Conservation (phyloP, 1,139 yeast genomes). For the Blastobotrys serpentis region DNA sequence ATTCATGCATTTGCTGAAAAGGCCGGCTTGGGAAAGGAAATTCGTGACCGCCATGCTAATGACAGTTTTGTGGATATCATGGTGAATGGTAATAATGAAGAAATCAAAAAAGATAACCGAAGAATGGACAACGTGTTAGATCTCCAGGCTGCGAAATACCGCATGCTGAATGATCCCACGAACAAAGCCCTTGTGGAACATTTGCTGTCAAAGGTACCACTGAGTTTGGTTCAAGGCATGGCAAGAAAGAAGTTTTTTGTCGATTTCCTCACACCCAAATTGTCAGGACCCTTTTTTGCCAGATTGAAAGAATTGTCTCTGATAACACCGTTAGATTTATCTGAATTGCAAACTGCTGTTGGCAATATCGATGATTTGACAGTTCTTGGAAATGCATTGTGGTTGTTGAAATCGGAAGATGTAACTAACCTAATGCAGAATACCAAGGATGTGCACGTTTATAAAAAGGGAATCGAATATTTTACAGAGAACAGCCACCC, state of each 20-base stretch:
- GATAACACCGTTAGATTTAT: background rate
- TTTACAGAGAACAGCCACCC: conserved; percentile 10
- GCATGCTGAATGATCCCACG: conserved; percentile 12
- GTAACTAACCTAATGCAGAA: background rate
- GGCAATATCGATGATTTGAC: background rate
- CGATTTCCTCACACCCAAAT: conserved; percentile 14
- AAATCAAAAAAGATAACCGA: conserved; percentile 25
- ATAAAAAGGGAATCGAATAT: conserved; percentile 8
- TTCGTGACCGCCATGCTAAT: background rate
- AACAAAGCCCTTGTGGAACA: conserved; percentile 17
- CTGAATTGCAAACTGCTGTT: background rate
- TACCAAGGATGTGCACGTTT: conserved; percentile 6
- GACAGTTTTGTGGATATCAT: conserved; percentile 28
- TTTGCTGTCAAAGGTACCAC: conserved; percentile 25
- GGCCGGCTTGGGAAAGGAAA: background rate
- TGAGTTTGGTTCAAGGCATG: conserved; percentile 4
- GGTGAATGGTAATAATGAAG: conserved; percentile 20
- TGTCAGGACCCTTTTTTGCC: conserved; percentile 12
- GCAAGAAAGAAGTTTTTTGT: conserved; percentile 12
- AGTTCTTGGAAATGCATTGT: background rate
- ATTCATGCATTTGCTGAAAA: background rate
- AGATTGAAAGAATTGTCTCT: background rate
- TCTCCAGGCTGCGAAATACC: conserved; percentile 27
- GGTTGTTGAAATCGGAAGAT: conserved; percentile 9
- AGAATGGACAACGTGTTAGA: conserved; percentile 29